Evolutionary conservation across 148 eudicot genomes (phyloP).

Genomic region (Vaccinium corymbosum): DNA sequence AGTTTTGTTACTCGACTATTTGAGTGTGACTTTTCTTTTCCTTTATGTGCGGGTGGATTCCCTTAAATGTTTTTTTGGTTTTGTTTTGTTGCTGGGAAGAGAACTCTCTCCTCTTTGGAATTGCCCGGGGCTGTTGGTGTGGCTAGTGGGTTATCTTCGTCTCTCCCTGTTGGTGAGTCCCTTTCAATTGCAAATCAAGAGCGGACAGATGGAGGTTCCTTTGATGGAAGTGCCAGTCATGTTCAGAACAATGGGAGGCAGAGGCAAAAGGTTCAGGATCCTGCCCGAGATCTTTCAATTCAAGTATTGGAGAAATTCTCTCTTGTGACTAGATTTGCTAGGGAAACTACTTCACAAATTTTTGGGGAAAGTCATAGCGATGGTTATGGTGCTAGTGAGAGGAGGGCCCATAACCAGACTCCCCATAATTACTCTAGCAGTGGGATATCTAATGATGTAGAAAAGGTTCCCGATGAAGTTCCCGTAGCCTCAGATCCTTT

Average conservation of each 20-base stretch:
- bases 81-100: slow-evolving; percentile 39
- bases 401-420: slow-evolving; percentile 50
- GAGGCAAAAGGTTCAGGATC: slow-evolving; percentile 72
- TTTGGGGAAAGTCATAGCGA: slow-evolving; percentile 68
- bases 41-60: not conserved
- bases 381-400: slow-evolving; percentile 43
- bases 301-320: slow-evolving; percentile 96
- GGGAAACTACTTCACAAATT: slow-evolving; percentile 92
- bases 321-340: slow-evolving; percentile 94
- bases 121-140: slow-evolving; percentile 76
- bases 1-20: not conserved
- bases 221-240: slow-evolving; percentile 33
- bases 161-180: slow-evolving; percentile 38
- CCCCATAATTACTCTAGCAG: slow-evolving; percentile 28
- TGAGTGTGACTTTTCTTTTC: slow-evolving; percentile 1
- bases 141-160: slow-evolving; percentile 42
- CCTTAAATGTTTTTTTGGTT: not conserved
- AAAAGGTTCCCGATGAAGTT: slow-evolving; percentile 40
- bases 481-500: slow-evolving; percentile 71
- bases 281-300: slow-evolving; percentile 84
- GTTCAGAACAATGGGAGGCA: slow-evolving; percentile 49
- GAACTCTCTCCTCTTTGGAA: slow-evolving; percentile 85
- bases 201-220: slow-evolving; percentile 30
- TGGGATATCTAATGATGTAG: slow-evolving; percentile 34
- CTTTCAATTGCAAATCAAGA: slow-evolving; percentile 35